phyloP scores from a whole-genome alignment of 1,139 yeast species.

The Suhomyces wounanorum region DNA sequence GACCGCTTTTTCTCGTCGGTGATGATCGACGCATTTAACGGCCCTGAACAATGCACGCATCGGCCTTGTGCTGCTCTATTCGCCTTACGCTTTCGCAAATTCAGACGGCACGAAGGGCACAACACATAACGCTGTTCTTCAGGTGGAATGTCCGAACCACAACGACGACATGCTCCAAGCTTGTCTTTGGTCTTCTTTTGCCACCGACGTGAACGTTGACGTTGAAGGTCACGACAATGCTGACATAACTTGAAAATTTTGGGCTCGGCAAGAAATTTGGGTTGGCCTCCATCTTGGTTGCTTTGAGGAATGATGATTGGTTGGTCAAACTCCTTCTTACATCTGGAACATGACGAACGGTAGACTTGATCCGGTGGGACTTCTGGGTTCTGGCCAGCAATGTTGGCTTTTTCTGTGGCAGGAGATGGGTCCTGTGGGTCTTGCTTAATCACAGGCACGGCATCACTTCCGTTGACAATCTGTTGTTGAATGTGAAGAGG shows the following conservation, averaged over 20 bases:
- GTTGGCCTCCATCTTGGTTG: slow-evolving; percentile 18
- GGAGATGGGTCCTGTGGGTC: slow-evolving; percentile 19
- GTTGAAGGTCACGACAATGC: slow-evolving; percentile 64
- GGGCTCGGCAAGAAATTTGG: slow-evolving; percentile 41
- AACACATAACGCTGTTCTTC: slow-evolving; percentile 55
- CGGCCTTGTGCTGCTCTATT: slow-evolving; percentile 62
- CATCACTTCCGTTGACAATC: slow-evolving; percentile 26
- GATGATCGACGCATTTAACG: slow-evolving; percentile 49
- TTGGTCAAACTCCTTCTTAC: slow-evolving; percentile 60
- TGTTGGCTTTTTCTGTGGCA: slow-evolving; percentile 12
- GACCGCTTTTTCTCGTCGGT: slow-evolving; percentile 23
- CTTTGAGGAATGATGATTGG: slow-evolving; percentile 42
- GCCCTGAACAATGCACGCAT: slow-evolving; percentile 70
- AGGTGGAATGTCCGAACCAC: slow-evolving; percentile 56
- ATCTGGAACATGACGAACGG: slow-evolving; percentile 48
- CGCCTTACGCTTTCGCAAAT: slow-evolving; percentile 56
- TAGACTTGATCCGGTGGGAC: slow-evolving; percentile 17
- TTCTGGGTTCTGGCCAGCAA: slow-evolving; percentile 9
- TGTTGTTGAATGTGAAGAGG: slow-evolving; percentile 51
- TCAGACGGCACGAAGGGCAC: slow-evolving; percentile 60
- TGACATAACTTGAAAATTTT: slow-evolving; percentile 59
- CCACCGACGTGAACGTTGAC: slow-evolving; percentile 66
- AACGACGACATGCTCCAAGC: slow-evolving; percentile 63
- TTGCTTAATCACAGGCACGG: slow-evolving; percentile 12
- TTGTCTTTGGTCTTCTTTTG: slow-evolving; percentile 61